These are phyloP conservation scores for Ceratobasidium sp. DNA, from an alignment of 1,284 basidiomycete species.

Conservation along the genomic window DNA sequence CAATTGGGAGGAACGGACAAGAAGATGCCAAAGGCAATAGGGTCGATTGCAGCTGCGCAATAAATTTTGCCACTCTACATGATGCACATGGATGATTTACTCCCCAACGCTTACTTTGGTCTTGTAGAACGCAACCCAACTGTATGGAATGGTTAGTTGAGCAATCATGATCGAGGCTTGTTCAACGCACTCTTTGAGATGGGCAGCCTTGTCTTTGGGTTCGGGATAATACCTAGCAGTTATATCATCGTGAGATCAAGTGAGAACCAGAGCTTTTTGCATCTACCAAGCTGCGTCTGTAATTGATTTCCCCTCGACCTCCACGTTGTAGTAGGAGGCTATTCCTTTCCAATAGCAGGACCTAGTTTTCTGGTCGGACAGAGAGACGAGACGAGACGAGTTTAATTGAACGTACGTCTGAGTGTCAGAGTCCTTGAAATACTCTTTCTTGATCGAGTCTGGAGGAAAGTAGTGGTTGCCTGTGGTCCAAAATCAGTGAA, in stretches of 20 bases:
- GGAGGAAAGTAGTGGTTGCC: conserved; percentile 30
- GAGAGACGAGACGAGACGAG: too few species aligned
- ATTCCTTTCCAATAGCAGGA: conserved; percentile 33
- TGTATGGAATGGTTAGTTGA: conserved; percentile 34
- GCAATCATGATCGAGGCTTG: conserved; percentile 7
- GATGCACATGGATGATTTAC: conserved; percentile 12
- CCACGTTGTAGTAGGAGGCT: conserved; percentile 72
- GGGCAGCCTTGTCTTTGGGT: conserved; percentile 65
- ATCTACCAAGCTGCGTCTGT: conserved; percentile 74
- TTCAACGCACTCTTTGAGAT: conserved; percentile 66
- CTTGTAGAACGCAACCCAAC: conserved; percentile 56
- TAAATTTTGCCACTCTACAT: conserved; percentile 3
- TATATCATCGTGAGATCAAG: conserved; percentile 1
- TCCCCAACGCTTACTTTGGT: conserved; percentile 52
- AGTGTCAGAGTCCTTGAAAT: conserved; percentile 41
- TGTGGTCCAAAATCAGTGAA: not conserved
- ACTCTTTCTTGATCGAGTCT: conserved; percentile 33
- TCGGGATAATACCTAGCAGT: conserved; percentile 70
- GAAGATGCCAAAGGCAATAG: conserved; percentile 84
- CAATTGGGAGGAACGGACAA: conserved; percentile 84
- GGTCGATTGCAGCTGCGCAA: conserved; percentile 27
- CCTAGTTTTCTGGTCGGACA: not conserved
- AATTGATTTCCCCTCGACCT: conserved; percentile 63
- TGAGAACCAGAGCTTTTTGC: not conserved
- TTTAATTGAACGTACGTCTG: conserved; percentile 23